A percentile compares a stretch with the other conserved stretches of the same genome.
Conservation (phyloP, 2,329 filamentous ascomycete species). For the Botrytis hyacinthi region DNA sequence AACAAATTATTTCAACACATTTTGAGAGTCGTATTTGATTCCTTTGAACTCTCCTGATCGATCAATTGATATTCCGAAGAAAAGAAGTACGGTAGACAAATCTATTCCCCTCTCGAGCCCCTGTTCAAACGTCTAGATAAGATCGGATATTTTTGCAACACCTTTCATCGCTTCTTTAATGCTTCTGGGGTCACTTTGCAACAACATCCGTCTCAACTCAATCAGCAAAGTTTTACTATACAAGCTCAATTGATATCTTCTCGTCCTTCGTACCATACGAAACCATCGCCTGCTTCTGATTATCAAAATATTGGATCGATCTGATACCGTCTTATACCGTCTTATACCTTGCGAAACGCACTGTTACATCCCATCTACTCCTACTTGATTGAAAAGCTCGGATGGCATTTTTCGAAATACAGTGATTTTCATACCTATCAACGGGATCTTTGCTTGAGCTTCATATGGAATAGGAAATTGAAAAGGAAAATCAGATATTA, state of each 20-base stretch:
- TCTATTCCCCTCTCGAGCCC: neutral
- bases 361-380: constrained; percentile 45
- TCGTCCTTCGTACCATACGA: constrained; percentile 36
- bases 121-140: constrained; percentile 12
- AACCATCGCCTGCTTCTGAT: constrained; percentile 50
- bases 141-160: constrained; percentile 9
- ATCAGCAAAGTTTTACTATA: neutral
- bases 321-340: constrained; percentile 16
- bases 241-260: neutral
- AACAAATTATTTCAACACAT: neutral
- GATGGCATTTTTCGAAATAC: constrained; percentile 38
- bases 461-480: neutral
- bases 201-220: constrained; percentile 20
- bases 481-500: neutral
- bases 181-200: constrained; percentile 24
- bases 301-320: constrained; percentile 27
- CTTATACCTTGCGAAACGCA: constrained; percentile 41
- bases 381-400: constrained; percentile 24
- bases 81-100: neutral
- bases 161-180: constrained; percentile 16
- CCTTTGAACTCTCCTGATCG: no score
- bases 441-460: neutral
- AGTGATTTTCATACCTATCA: constrained; percentile 21
- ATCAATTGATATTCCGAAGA: neutral
- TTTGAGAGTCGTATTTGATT: neutral